Evolutionary conservation across 139 green algal species (phyloP), one percentile per base, ranked within the genome.

Genomic region (Choricystis sp.): DNA sequence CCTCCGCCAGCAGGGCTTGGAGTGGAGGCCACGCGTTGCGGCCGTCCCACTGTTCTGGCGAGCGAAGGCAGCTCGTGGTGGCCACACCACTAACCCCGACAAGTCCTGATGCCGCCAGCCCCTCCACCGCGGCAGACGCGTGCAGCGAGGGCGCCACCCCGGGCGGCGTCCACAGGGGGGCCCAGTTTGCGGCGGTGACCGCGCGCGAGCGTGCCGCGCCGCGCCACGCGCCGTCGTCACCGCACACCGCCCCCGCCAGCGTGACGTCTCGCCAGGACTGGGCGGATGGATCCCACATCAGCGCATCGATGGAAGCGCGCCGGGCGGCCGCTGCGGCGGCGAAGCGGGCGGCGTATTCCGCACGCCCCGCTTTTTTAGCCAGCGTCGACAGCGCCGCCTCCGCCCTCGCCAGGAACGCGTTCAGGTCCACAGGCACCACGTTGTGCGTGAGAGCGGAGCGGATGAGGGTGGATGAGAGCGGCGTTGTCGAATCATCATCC

Each of bases 21-120:
- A 96, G 65, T 4, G 91, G 91, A 2, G 92, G 79, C 92, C 92
- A 98, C n/a, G 65, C 79, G 66, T 96, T 97, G 26, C 88, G 90
- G 4, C 70, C 88, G 70, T 98, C 92, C 91, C 91, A 98, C 73
- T 98, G 91, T 72, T 98, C 76, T 3, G 83, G 83, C 0, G 83
- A 86, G 1, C 64, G 49, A 16, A 62, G 55, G 1, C 80, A 26
- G 0, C 9, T 9, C 40, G 86, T 89, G 0, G 84, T 87, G 19
- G 81, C 64, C 14, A 96, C 61, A 23, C 90, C 89, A 59, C 66
- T 74, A 0, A 66, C 61, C 0, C 60, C 23, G 24, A 71, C 49
- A 30, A 89, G 64, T 5, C 72, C 77, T 4, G 63, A 79, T 2
- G 49, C 16, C 2, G 28, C 66, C 28, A 80, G 77, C 0, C 65